Percentiles rank a stretch among this genome's conserved stretches.
Conservation (phyloP, 2,329 filamentous ascomycete species). For the Ophiostoma novo-ulmi region DNA sequence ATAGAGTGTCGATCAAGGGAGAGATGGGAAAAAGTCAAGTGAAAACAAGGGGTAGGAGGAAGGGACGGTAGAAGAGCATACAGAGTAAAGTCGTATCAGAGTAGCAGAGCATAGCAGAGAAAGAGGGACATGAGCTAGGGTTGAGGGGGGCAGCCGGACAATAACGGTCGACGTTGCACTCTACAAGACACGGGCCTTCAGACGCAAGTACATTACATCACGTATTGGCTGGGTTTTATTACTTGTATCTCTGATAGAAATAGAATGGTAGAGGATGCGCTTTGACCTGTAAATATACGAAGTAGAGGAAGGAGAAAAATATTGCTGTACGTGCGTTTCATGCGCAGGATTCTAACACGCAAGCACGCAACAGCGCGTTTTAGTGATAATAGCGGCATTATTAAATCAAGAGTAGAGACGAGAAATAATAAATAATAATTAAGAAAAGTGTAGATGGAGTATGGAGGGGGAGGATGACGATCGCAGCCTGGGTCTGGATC, state of each 20-base stretch:
- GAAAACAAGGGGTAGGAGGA: neutral
- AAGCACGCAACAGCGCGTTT: neutral
- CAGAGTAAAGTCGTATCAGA: neutral
- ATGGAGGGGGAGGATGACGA: neutral
- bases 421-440: neutral
- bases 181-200: slow-evolving; percentile 5
- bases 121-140: neutral
- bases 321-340: slow-evolving; percentile 2
- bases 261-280: neutral
- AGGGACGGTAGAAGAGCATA: neutral
- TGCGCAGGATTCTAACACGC: neutral
- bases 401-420: neutral
- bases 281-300: neutral
- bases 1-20: slow-evolving; percentile 8
- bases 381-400: slow-evolving; percentile 1
- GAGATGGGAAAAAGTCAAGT: neutral
- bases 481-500: slow-evolving; percentile 4
- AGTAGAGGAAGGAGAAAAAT: neutral
- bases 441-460: neutral
- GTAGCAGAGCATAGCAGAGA: neutral
- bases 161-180: slow-evolving; percentile 1
- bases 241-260: neutral
- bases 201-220: slow-evolving; percentile 4
- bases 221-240: neutral
- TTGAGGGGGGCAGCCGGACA: neutral